These are phyloP conservation scores for Penicillium cosmopolitanum DNA, from an alignment of 495 filamentous ascomycete genomes.

Conservation along the genomic window DNA sequence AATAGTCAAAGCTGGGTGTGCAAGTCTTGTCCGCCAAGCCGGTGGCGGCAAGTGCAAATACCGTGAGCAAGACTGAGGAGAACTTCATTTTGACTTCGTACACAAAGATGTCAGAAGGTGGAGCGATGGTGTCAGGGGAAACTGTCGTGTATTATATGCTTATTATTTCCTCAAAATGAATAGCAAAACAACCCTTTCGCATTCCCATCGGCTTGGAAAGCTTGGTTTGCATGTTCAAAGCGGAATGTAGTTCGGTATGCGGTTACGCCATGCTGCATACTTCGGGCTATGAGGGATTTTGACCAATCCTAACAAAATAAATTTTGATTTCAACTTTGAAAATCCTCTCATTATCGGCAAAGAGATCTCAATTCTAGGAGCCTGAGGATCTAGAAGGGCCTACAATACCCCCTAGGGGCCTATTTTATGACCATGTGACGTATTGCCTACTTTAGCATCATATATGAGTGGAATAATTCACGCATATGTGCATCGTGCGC, in stretches of 20 bases:
- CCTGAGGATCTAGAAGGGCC: neutral
- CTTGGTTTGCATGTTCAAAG: slow-evolving; percentile 15
- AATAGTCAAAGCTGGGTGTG: slow-evolving; percentile 48
- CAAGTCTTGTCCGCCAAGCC: slow-evolving; percentile 39
- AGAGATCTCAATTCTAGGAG: neutral
- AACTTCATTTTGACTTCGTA: slow-evolving; percentile 29
- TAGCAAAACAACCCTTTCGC: slow-evolving; percentile 14
- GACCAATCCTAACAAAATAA: neutral
- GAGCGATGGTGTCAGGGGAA: neutral
- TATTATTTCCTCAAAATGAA: neutral
- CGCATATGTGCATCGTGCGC: too few species aligned
- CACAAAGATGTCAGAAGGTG: neutral
- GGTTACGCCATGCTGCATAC: slow-evolving; percentile 22
- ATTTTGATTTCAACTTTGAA: neutral
- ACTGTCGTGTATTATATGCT: slow-evolving; percentile 9
- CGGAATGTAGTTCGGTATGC: slow-evolving; percentile 32
- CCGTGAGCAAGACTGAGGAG: slow-evolving; percentile 29
- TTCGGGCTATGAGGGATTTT: neutral
- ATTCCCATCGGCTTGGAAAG: slow-evolving; percentile 20
- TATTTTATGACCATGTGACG: neutral
- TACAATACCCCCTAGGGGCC: neutral
- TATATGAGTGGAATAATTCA: too few species aligned
- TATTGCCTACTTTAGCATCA: neutral
- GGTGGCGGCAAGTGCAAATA: slow-evolving; percentile 30
- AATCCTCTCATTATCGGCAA: neutral